These are phyloP conservation scores for Phellopilus nigrolimitatus DNA, from an alignment of 1,284 basidiomycete species.

Conservation along the genomic window DNA sequence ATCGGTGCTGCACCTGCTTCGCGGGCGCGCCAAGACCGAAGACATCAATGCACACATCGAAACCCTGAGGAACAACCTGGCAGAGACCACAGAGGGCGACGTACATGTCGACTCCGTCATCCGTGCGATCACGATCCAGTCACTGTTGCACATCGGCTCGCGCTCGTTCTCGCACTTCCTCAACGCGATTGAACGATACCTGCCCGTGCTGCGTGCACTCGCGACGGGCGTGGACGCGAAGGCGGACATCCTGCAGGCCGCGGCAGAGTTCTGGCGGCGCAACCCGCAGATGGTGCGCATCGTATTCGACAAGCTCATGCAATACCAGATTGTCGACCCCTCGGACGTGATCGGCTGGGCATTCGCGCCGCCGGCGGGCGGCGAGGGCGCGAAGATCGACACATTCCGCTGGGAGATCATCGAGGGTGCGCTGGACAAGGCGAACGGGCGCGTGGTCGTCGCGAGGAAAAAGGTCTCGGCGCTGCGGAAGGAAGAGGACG, in stretches of 20 bases:
- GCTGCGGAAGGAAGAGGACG: slow-evolving; percentile 83
- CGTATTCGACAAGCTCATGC: slow-evolving; percentile 96
- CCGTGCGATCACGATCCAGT: slow-evolving; percentile 83
- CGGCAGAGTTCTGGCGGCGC: slow-evolving; percentile 74
- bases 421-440: slow-evolving; percentile 79
- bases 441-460: slow-evolving; percentile 78
- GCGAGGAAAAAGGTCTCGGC: slow-evolving; percentile 68
- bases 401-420: slow-evolving; percentile 81
- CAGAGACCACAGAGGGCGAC: slow-evolving; percentile 50
- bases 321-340: slow-evolving; percentile 96
- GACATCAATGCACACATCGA: slow-evolving; percentile 79
- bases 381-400: slow-evolving; percentile 38
- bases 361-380: slow-evolving; percentile 50
- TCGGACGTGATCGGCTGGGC: slow-evolving; percentile 87
- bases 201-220: slow-evolving; percentile 80
- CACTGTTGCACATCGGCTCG: slow-evolving; percentile 85
- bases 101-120: slow-evolving; percentile 61
- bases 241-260: slow-evolving; percentile 64
- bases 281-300: slow-evolving; percentile 84
- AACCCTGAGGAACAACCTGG: slow-evolving; percentile 56
- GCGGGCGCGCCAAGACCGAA: slow-evolving; percentile 70
- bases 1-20: slow-evolving; percentile 77
- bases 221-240: slow-evolving; percentile 60
- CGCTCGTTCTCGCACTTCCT: slow-evolving; percentile 98
- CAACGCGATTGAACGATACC: slow-evolving; percentile 96